Evolutionary conservation across 257 asterid genomes (phyloP), one percentile per base, ranked within the genome.

Genomic region (Linaria vulgaris): DNA sequence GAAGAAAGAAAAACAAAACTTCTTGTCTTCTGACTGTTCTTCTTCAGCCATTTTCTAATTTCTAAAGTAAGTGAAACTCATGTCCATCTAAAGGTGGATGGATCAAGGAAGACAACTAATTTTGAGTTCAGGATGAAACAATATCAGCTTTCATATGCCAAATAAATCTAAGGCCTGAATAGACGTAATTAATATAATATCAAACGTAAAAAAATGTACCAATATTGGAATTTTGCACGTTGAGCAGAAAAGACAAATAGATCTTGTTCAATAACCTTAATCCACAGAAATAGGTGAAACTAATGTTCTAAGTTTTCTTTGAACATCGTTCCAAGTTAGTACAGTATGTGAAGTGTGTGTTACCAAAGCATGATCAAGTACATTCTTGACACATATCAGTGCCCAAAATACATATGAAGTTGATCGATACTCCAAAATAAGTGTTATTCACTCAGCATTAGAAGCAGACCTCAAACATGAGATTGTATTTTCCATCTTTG

Each of bases 401-500:
- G 12, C 38, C 48, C 39, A 53, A 68, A 24, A 21, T 9, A 19
- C 2, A 41, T 63, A 15, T 12, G 17, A 12, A 60, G 45, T 30
- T 27, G 25, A 16, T 64, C 59, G 37, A 46, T 9, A 23, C 41
- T 51, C 27, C 1, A 16, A 21, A 21, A 13, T 12, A 52, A 56
- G 56, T 43, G 25, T 41, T 22, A 7, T 19, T 11, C 17, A 1
- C 14, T 2, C n/a, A 62, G 61, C 15, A 54, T 25, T 19, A 52
- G 56, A 41, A 76, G 49, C 79, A 77, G 41, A 92, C 99, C 99
- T 94, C 99, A 81, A 94, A 94, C 99, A 94, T 94, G 81, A 94
- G 97, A 79, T 88, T 94, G 86, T 94, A 94, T 72, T 88, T 94
- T 55, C 99, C 99, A 46, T 94, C 99, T 79, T 80, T 90, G 74